These are phyloP conservation scores for Irpex sp. DNA, from an alignment of 1,284 basidiomycete species.

Conservation along the genomic window DNA sequence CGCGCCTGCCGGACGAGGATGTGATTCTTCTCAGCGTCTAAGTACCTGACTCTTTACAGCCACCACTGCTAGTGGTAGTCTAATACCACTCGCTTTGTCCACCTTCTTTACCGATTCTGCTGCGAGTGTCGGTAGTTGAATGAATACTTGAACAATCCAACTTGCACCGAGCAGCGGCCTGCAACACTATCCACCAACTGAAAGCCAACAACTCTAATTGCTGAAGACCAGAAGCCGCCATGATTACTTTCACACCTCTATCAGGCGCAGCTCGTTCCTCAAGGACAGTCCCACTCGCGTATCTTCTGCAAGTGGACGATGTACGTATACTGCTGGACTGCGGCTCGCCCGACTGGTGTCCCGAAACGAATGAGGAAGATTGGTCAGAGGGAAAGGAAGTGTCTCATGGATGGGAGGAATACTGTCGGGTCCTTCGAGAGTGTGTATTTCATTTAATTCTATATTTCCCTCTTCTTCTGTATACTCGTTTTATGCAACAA, in stretches of 20 bases:
- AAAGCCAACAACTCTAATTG: background rate
- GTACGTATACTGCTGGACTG: constrained; percentile 93
- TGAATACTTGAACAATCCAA: background rate
- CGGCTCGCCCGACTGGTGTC: constrained; percentile 86
- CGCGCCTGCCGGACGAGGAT: background rate
- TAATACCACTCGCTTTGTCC: background rate
- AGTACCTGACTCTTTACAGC: background rate
- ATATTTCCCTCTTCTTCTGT: background rate
- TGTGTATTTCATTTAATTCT: constrained; percentile 31
- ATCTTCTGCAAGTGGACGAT: constrained; percentile 93
- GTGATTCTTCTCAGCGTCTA: background rate
- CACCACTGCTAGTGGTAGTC: background rate
- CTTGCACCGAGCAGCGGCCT: background rate
- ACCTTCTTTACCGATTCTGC: background rate
- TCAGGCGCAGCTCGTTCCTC: constrained; percentile 77
- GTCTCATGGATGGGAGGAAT: constrained; percentile 50
- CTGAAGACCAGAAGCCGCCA: constrained; percentile 26
- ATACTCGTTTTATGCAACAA: no score
- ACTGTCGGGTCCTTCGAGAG: constrained; percentile 66
- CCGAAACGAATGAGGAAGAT: constrained; percentile 38
- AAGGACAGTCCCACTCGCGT: constrained; percentile 66
- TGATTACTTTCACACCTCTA: constrained; percentile 93
- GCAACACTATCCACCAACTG: background rate
- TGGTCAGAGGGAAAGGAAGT: constrained; percentile 33
- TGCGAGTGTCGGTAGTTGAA: background rate